Evolutionary conservation across 2,329 filamentous ascomycete genomes (phyloP).

Genomic region (Aureobasidium sp.): DNA sequence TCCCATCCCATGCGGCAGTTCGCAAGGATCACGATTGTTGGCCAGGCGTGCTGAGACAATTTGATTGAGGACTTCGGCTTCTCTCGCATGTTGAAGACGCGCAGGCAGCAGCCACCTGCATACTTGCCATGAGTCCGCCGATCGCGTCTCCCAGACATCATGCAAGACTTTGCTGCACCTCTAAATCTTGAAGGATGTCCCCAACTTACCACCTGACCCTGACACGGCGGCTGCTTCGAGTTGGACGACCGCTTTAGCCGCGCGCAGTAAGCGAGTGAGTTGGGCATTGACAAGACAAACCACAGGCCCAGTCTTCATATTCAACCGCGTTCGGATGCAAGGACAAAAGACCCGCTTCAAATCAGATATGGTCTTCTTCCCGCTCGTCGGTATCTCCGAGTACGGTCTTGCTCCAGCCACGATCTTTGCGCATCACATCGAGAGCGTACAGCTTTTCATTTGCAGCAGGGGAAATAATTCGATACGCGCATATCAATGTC

Average conservation of each 20-base stretch:
- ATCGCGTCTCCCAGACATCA: background rate
- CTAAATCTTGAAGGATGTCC: background rate
- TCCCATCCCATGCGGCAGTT: background rate
- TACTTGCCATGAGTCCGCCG: slow-evolving; percentile 5
- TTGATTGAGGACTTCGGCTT: background rate
- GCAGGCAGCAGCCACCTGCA: slow-evolving; percentile 12
- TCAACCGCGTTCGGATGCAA: slow-evolving; percentile 9
- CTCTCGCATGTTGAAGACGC: background rate
- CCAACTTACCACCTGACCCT: background rate
- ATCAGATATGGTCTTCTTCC: slow-evolving; percentile 1
- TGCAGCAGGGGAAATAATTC: background rate
- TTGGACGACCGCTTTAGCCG: background rate
- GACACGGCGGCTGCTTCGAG: background rate
- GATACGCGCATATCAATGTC: background rate
- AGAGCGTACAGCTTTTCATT: background rate
- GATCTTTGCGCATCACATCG: background rate
- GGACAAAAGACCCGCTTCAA: background rate
- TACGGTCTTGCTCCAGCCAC: background rate
- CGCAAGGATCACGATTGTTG: background rate
- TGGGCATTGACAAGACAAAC: background rate
- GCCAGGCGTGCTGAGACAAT: background rate
- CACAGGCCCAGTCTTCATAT: background rate
- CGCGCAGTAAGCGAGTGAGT: slow-evolving; percentile 5
- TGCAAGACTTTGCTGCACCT: background rate
- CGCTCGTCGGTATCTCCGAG: background rate